Conservation (phyloP, 495 filamentous ascomycete species). For the Rostrohypoxylon terebratum region DNA sequence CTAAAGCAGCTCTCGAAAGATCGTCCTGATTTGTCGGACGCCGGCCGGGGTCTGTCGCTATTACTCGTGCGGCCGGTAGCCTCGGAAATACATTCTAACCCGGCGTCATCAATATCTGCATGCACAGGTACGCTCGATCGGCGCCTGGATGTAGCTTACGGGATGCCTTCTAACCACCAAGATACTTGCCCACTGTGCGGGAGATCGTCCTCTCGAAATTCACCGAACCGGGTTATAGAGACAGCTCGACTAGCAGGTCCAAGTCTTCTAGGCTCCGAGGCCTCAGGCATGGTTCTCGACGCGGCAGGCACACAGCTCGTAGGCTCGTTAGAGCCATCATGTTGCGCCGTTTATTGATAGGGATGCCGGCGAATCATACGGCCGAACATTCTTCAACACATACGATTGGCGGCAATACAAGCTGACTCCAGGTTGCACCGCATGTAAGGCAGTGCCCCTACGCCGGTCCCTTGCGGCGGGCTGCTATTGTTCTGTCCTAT, state of each 20-base stretch:
- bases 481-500: neutral
- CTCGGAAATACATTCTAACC: conserved; percentile 7
- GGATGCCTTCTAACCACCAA: neutral
- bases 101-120: conserved; percentile 12
- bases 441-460: conserved; percentile 26
- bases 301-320: conserved; percentile 7
- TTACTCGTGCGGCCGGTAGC: neutral
- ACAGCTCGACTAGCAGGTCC: conserved; percentile 9
- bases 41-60: neutral
- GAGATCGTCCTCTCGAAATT: conserved; percentile 2
- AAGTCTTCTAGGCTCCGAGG: conserved; percentile 8
- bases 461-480: conserved; percentile 7
- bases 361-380: conserved; percentile 12
- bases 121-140: neutral
- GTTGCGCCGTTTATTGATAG: conserved; percentile 22
- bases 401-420: conserved; percentile 30
- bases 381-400: conserved; percentile 1
- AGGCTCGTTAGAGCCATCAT: neutral
- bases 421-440: conserved; percentile 38
- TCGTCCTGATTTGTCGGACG: neutral
- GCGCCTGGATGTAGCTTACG: neutral
- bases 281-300: neutral
- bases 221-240: conserved; percentile 4
- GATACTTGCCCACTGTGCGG: neutral
- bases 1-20: conserved; percentile 3